Percentiles rank a stretch among this genome's conserved stretches.
Evolutionary conservation across 2,329 filamentous ascomycete species (phyloP).

Genomic region (Emmonsiellopsis sp.): DNA sequence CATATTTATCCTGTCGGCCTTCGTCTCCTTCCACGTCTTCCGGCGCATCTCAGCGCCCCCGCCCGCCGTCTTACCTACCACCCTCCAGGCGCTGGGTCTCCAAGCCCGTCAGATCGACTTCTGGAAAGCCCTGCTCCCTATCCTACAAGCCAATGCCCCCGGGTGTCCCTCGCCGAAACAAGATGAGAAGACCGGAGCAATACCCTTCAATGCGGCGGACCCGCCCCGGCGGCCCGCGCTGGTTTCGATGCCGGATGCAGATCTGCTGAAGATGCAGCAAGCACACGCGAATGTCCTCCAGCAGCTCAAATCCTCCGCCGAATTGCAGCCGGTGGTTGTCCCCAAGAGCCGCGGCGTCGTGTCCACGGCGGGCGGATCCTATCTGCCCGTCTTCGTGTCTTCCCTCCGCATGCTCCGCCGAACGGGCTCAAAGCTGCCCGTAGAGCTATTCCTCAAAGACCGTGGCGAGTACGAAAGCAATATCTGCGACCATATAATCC

Average conservation of each 20-base stretch:
- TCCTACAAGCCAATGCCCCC: conserved; percentile 22
- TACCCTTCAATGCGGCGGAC: conserved; percentile 19
- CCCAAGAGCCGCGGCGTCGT: conserved; percentile 22
- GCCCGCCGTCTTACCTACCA: background rate
- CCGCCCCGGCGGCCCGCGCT: conserved; percentile 19
- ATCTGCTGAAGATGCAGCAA: conserved; percentile 23
- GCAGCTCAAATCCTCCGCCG: conserved; percentile 14
- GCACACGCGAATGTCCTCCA: conserved; percentile 28
- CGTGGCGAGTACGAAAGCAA: conserved; percentile 18
- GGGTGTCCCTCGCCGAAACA: conserved; percentile 19
- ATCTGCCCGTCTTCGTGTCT: conserved; percentile 22
- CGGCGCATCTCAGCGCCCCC: background rate
- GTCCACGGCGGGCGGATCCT: conserved; percentile 29
- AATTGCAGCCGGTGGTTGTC: conserved; percentile 21
- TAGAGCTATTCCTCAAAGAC: conserved; percentile 26
- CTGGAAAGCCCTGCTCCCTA: conserved; percentile 23
- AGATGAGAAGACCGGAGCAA: conserved; percentile 17
- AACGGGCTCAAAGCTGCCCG: conserved; percentile 23
- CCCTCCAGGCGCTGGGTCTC: background rate
- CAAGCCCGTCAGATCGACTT: conserved; percentile 19
- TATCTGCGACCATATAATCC: conserved; percentile 22
- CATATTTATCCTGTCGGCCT: background rate
- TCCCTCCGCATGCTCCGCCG: conserved; percentile 25
- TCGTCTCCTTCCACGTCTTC: background rate
- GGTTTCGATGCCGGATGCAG: conserved; percentile 19